phyloP scores from a whole-genome alignment of 306 rosid species.

The Rosa multiflora region DNA sequence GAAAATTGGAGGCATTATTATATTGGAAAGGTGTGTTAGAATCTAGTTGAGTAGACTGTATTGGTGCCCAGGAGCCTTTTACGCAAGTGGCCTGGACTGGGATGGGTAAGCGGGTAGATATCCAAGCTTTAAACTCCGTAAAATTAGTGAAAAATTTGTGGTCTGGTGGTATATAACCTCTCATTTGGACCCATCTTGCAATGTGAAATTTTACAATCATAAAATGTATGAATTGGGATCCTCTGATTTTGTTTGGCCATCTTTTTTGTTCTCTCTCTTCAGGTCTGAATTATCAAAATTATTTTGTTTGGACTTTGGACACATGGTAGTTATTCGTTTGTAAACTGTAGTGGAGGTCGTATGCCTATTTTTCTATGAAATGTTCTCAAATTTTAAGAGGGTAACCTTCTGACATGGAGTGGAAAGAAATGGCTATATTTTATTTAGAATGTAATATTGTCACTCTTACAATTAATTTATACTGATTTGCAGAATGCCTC shows the following conservation, averaged over 20 bases:
- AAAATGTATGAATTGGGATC: not conserved
- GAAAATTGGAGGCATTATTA: not conserved
- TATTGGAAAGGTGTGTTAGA: not conserved
- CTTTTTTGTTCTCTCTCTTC: not conserved
- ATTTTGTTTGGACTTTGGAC: not conserved
- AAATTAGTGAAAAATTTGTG: not conserved
- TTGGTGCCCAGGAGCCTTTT: not conserved
- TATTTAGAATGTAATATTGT: not conserved
- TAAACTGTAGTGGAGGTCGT: not conserved
- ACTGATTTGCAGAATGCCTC: constrained; percentile 52
- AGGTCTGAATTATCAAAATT: not conserved
- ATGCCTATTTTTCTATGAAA: not conserved
- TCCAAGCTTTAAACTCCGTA: not conserved
- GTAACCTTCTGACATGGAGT: not conserved
- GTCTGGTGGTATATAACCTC: not conserved
- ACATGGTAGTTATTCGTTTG: not conserved
- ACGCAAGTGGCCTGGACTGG: not conserved
- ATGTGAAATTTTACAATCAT: too few relatives aligned
- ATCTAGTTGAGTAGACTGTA: not conserved
- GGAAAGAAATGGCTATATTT: not conserved
- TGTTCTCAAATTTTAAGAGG: not conserved
- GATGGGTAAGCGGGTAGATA: not conserved
- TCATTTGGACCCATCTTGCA: not conserved
- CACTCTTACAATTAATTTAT: constrained; percentile 12
- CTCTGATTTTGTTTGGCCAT: not conserved